phyloP scores from a whole-genome alignment of 2,329 filamentous ascomycete species.

The Aspergillus sojae region DNA sequence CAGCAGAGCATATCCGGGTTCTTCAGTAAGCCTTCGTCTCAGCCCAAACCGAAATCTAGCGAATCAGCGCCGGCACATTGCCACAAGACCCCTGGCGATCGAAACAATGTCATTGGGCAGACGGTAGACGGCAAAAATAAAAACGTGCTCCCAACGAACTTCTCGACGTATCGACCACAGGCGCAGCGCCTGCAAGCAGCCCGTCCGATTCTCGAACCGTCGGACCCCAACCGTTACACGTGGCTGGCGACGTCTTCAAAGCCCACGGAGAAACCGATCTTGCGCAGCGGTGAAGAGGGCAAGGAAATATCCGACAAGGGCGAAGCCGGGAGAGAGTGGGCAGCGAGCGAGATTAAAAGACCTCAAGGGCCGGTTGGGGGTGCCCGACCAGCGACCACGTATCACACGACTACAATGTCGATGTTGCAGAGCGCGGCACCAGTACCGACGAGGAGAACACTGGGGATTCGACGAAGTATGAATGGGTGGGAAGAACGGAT shows the following conservation, averaged over 20 bases:
- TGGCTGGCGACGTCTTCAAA: constrained; percentile 34
- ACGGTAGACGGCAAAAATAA: constrained; percentile 6
- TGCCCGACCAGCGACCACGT: constrained; percentile 36
- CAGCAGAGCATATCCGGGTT: constrained; percentile 58
- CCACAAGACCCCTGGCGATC: constrained; percentile 15
- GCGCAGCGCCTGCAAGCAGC: constrained; percentile 33
- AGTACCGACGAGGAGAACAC: constrained; percentile 36
- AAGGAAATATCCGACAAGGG: constrained; percentile 9
- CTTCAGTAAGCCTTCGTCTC: constrained; percentile 41
- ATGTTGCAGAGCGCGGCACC: constrained; percentile 31
- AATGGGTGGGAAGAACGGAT: constrained; percentile 46
- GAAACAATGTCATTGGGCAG: constrained; percentile 12
- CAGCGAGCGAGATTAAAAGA: constrained; percentile 29
- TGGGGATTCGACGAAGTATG: constrained; percentile 47
- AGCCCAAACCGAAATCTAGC: constrained; percentile 19
- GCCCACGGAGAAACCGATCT: constrained; percentile 24
- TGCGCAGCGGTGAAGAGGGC: constrained; percentile 14
- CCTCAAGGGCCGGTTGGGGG: constrained; percentile 19
- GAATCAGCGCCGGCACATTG: constrained; percentile 16
- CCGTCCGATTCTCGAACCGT: constrained; percentile 36
- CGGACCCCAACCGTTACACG: constrained; percentile 37
- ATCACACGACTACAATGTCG: constrained; percentile 46
- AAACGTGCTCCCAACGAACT: constrained; percentile 23
- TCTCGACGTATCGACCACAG: constrained; percentile 35
- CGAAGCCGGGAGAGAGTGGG: constrained; percentile 20